Evolutionary conservation across 805 yeast genomes (phyloP), one percentile per base, ranked within the genome.

Genomic region (Nakazawaea holstii): DNA sequence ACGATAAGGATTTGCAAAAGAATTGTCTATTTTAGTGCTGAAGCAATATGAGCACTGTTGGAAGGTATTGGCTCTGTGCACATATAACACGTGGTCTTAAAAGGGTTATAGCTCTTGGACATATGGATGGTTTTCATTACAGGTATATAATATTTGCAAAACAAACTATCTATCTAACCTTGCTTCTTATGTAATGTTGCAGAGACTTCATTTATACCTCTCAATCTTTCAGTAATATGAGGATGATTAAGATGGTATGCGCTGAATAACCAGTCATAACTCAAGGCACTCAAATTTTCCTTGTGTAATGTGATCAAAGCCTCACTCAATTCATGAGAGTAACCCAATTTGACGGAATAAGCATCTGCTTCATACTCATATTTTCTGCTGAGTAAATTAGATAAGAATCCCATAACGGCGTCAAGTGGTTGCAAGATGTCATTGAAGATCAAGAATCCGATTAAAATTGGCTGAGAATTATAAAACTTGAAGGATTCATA

Each of bases 311-410:
- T 80, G 60, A 88, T 83, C 60, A 94, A 76, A 1, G 96, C 82
- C 46, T 70, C 70, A 44, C 85, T 77, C 61, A 94, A 77, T 44
- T 81, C 81, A 30, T 75, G 70, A 8, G 86, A 73, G 61, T 82
- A 82, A 26, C 96, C 96, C 55, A 81, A 76, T 42, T 74, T 70
- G 48, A 80, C 82, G 14, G 98, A 97, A 62, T 77, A 90, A 52
- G 74, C 80, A 64, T 92, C 99, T 14, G 99, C 98, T 68, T 94
- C 89, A 60, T 83, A 94, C 69, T 94, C 99, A 57, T 85, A 86
- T 55, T 80, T 79, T 76, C 99, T 87, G 7, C 91, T 80, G 49
- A 90, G 63, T 43, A 80, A 66, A 62, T 88, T 85, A 74, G 79
- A 76, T 17, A 69, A 67, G 56, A 89, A 89, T 52, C 80, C 77